Base-by-base conservation (phyloP, 352 stramenopile species). In the Phytopythium vexans region DNA sequence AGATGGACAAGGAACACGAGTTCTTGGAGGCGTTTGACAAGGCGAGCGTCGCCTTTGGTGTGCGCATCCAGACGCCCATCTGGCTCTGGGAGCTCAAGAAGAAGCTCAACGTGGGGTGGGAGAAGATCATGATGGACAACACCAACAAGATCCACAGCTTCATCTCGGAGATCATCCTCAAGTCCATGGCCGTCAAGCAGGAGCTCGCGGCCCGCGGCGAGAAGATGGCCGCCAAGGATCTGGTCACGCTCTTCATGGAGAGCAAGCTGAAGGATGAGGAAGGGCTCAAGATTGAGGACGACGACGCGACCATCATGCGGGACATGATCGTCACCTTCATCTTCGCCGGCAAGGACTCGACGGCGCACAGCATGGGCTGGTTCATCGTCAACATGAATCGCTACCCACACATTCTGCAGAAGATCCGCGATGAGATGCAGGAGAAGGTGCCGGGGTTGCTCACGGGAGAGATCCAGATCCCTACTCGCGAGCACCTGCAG, bases 291-390 rank as follows among this genome's bases (percentile, higher is more conserved):
- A 56, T 63, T 15, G 46, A 64, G 6, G 60, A 74, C 40, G 56
- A 66, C 8, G 67, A 78, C 40, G 43, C 65, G 8, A 69, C 68
- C n/a, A 68, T 72, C 35, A 72, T 94, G 42, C 68, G 79, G 1
- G 77, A 92, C 51, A 86, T 94, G 60, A 66, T 89, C 15, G 68
- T 91, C 53, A 85, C 71, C 21, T 88, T 92, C 41, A 68, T 88
- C 35, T 78, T 92, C 41, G 84, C 77, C 8, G 84, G 82, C 41
- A 77, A 85, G 32, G 84, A 93, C 65, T 86, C 82, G n/a, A 89
- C 77, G 2, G 74, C 82, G 0, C 68, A 79, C 41, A 70, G 60
- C 12, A 70, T 94, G 57, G 63, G 54, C 16, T 94, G 84, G 84
- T 77, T 89, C 36, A 64, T 89, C 41, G 78, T 89, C 40, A 77